Base-by-base conservation (phyloP, 495 filamentous ascomycete genomes). In the Haplographium delicatum region DNA sequence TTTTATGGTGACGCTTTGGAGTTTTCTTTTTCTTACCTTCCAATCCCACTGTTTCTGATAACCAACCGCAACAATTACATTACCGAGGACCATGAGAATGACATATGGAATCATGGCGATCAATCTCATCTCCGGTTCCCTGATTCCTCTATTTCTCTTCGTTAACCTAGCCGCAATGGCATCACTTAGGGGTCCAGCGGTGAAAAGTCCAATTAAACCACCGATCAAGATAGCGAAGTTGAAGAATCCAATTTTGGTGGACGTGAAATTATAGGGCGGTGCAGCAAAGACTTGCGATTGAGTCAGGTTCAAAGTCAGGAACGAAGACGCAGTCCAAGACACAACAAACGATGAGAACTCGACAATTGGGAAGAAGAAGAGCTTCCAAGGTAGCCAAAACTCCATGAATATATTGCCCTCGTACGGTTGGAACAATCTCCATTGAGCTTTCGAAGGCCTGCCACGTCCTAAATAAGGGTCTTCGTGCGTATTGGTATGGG, bases 341-440 rank as follows among this genome's bases (percentile, higher is more conserved):
- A 83, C 78, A 20, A 83, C 73, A 62, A 84, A 84, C 22, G 74
- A 70, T 9, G 80, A 66, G 44, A 82, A 78, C 54, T 84, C 76
- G 25, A 83, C 78, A 51, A 84, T 83, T 0, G 80, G 80, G 62
- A 79, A 84, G 9, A 69, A 59, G 45, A 80, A 73, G 16, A 84
- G 62, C 47, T 81, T 80, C 73, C 76, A 80, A 3, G 81, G 81
- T 30, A 78, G 70, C 41, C 40, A 56, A 6, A 66, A 18, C 67
- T 76, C 55, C 18, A 62, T 55, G 30, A 73, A 65, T 26, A 66
- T 33, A 31, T 56, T 66, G 64, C 59, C 53, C 73, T 74, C 54
- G 33, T 62, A 63, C 7, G 43, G 35, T 27, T 63, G 56, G 56
- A 62, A 76, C 1, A 79, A 45, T 23, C 57, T 62, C 67, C 79